A percentile compares a stretch with the other conserved stretches of the same genome.
phyloP scores from a whole-genome alignment of 768 basidiomycete species.

The Sarcomyxa edulis region DNA sequence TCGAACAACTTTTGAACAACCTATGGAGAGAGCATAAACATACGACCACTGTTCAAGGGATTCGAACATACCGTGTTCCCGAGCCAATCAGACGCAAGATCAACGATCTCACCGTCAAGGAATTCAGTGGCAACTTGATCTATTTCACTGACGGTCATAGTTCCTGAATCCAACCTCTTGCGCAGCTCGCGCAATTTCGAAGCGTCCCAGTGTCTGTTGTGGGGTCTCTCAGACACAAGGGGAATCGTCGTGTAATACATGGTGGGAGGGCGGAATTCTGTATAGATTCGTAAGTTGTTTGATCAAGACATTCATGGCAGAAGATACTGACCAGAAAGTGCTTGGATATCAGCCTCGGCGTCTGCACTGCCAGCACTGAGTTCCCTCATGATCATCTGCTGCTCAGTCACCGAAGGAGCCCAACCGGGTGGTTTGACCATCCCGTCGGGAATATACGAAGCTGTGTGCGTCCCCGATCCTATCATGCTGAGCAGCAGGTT shows the following conservation, averaged over 20 bases:
- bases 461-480: conserved; percentile 62
- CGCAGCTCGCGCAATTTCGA: conserved; percentile 90
- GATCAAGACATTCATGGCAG: background rate
- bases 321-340: conserved; percentile 71
- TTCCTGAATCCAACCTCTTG: conserved; percentile 89
- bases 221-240: conserved; percentile 75
- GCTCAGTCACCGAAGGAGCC: conserved; percentile 78
- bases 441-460: conserved; percentile 50
- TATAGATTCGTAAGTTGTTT: conserved; percentile 19
- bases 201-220: conserved; percentile 90
- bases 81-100: conserved; percentile 95
- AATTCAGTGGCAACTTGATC: conserved; percentile 89
- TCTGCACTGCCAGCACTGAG: conserved; percentile 72
- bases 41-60: conserved; percentile 2
- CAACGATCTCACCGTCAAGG: conserved; percentile 91
- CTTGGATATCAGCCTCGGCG: conserved; percentile 79
- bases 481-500: conserved; percentile 90
- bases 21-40: conserved; percentile 24
- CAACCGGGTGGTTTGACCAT: conserved; percentile 60
- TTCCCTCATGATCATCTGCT: conserved; percentile 96
- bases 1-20: conserved; percentile 98
- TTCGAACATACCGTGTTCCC: conserved; percentile 76
- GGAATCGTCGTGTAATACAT: conserved; percentile 98
- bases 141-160: conserved; percentile 78
- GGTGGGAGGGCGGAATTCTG: conserved; percentile 88